Evolutionary conservation across 2,329 filamentous ascomycete species (phyloP), one percentile per base, ranked within the genome.

Genomic region (Ceratocystis alfenasii): DNA sequence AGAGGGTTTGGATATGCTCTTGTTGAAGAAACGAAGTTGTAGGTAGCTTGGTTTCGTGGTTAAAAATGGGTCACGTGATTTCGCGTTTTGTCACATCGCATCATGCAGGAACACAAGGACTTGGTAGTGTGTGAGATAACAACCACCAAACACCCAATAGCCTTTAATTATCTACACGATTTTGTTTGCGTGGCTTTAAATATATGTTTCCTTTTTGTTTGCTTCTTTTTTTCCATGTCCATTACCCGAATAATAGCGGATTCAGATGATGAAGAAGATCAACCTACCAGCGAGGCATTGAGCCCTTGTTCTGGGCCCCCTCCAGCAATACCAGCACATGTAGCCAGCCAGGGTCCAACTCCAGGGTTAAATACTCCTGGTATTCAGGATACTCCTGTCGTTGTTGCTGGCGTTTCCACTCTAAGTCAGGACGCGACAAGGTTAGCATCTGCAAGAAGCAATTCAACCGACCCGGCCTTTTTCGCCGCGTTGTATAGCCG

Each of bases 401-500:
- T 4, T 2, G 30, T 28, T 17, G 55, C 55, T 53, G 10, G 25
- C 28, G 33, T 59, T 15, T 6, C 30, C 30, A 36, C 55, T 20
- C 55, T 8, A 30, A 59, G 55, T 36, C 28, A 59, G 8, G 28
- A 59, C 55, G 55, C 62, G 48, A 59, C 50, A 25, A 50, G 46
- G 33, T 25, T 60, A 28, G 22, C 48, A 25, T 53, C 62, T 65
- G 15, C 67, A 60, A 59, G 65, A 57, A 62, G 61, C 63, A 59
- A 71, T 25, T 81, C 79, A 17, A 82, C 80, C 1, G 78, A 82
- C 66, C 74, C 76, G 1, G 75, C 74, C 0, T 78, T 80, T 69
- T 82, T 82, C 68, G 76, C 76, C 60, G 74, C 73, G 62, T 70
- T 82, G 8, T 81, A 80, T 66, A 74, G 79, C 25, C 77, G 80